Percentiles rank a stretch among this genome's conserved stretches.
Conservation (phyloP, 1,284 basidiomycete species). For the Puccinia triticina region DNA sequence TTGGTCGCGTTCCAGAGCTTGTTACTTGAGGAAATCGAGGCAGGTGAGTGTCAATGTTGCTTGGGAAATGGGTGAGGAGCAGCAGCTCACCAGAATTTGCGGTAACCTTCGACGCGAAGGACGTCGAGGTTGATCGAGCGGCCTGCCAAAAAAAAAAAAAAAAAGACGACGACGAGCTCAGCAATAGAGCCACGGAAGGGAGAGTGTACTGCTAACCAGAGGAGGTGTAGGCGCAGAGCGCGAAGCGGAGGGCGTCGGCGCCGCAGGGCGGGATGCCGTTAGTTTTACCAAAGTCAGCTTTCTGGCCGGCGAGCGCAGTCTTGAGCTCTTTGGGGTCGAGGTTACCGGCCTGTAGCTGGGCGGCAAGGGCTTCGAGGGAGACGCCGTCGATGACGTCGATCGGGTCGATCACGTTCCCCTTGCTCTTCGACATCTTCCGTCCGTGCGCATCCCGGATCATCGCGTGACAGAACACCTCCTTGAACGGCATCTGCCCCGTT, state of each 20-base stretch:
- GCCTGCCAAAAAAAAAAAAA: no score
- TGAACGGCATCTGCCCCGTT: conserved; percentile 89
- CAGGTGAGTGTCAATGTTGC: neutral
- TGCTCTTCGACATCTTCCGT: conserved; percentile 97
- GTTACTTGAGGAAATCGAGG: conserved; percentile 79
- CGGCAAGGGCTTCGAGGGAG: conserved; percentile 78
- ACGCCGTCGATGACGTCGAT: conserved; percentile 92
- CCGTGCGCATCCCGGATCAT: conserved; percentile 96
- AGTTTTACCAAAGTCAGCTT: conserved; percentile 95
- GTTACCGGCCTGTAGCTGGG: conserved; percentile 87
- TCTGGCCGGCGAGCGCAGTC: conserved; percentile 91
- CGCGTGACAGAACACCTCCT: conserved; percentile 97
- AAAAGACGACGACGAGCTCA: neutral
- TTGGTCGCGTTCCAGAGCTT: conserved; percentile 99
- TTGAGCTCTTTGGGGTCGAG: conserved; percentile 89
- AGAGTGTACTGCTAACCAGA: conserved; percentile 66
- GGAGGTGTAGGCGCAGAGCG: conserved; percentile 86
- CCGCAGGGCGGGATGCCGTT: conserved; percentile 95
- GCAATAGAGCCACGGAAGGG: neutral
- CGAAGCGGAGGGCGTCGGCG: conserved; percentile 92
- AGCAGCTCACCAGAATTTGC: conserved; percentile 66
- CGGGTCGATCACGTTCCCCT: conserved; percentile 98
- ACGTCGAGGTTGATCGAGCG: conserved; percentile 97
- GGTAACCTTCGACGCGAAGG: conserved; percentile 94
- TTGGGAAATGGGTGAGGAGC: neutral